Evolutionary conservation across 78 protist species (phyloP), one percentile per base, ranked within the genome.

Genomic region (Dictyostelium firmibasis): DNA sequence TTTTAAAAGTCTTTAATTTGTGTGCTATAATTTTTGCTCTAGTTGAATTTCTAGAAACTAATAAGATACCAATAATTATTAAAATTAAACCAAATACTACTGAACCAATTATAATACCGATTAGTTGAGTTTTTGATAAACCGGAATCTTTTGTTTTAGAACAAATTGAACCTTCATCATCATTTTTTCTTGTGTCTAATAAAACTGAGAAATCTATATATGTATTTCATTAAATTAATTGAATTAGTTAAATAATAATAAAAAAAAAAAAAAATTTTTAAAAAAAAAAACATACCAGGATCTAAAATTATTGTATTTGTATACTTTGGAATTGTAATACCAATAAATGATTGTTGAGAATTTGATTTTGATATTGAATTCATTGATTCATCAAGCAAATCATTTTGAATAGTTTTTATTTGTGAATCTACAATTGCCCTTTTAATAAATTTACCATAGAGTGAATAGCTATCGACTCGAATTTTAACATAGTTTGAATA

Each of bases 401-500:
- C 41, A 43, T 77, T 77, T 20, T 25, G 18, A n/a, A 77, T 77
- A n/a, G 6, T n/a, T 0, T 0, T 77, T 2, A 77, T 77, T 20
- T 23, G 10, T 5, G 25, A 23, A 43, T 79, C 85, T 6, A 79
- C 8, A 25, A 79, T 29, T 2, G 31, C 70, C 20, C 86, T 29
- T 16, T 60, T 82, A n/a, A 82, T 82, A 60, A 82, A 82, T 82
- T 72, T 82, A 14, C 76, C 86, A 35, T 82, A 82, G 2, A 82
- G 38, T 44, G 69, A 44, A n/a, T 57, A 11, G 20, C 36, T 33
- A 16, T 82, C 75, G 2, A 82, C 23, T 82, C 60, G 76, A 7
- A 82, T 33, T n/a, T 57, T 82, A 2, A 82, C 43, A 57, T 23
- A 82, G 10, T 79, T 29, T 35, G 85, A 47, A 31, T 29, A 33